phyloP scores from a whole-genome alignment of 495 filamentous ascomycete species.

The Lophium mytilinum region DNA sequence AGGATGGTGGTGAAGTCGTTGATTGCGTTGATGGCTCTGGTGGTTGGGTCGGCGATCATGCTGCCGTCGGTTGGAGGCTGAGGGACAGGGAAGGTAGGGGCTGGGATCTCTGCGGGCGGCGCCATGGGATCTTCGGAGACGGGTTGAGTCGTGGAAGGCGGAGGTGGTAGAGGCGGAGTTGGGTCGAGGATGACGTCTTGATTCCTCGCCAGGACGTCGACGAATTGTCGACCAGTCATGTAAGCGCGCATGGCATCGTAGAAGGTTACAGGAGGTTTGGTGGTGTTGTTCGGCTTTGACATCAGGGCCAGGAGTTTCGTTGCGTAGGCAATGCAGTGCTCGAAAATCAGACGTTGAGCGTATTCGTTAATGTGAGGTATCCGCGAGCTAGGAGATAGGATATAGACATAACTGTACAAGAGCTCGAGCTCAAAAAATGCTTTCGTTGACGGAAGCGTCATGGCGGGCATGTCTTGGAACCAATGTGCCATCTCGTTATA shows the following conservation, averaged over 20 bases:
- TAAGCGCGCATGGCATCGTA: slow-evolving; percentile 65
- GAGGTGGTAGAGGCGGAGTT: slow-evolving; percentile 19
- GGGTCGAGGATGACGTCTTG: slow-evolving; percentile 38
- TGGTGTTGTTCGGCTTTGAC: slow-evolving; percentile 34
- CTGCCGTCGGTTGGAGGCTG: slow-evolving; percentile 2
- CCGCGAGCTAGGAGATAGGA: slow-evolving; percentile 61
- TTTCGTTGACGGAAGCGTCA: slow-evolving; percentile 3
- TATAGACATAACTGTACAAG: slow-evolving; percentile 76
- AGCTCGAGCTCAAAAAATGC: slow-evolving; percentile 67
- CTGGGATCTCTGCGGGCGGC: slow-evolving; percentile 1
- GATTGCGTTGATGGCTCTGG: slow-evolving; percentile 26
- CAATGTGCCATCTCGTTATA: slow-evolving; percentile 27
- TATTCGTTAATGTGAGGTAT: slow-evolving; percentile 53
- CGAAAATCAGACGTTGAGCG: slow-evolving; percentile 68
- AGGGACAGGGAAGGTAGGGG: slow-evolving; percentile 18
- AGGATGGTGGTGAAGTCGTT: slow-evolving; percentile 31
- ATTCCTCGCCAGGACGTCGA: slow-evolving; percentile 54
- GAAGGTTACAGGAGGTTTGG: slow-evolving; percentile 54
- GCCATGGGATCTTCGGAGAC: slow-evolving; percentile 19
- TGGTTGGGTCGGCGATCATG: slow-evolving; percentile 7
- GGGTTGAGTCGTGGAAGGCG: neutral
- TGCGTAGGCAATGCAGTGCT: slow-evolving; percentile 68
- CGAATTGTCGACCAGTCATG: slow-evolving; percentile 62
- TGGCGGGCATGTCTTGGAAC: slow-evolving; percentile 18
- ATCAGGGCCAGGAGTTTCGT: slow-evolving; percentile 48